A percentile compares a stretch with the other conserved stretches of the same genome.
Conservation (phyloP, 306 rosid genomes). For the Malus fusca region DNA sequence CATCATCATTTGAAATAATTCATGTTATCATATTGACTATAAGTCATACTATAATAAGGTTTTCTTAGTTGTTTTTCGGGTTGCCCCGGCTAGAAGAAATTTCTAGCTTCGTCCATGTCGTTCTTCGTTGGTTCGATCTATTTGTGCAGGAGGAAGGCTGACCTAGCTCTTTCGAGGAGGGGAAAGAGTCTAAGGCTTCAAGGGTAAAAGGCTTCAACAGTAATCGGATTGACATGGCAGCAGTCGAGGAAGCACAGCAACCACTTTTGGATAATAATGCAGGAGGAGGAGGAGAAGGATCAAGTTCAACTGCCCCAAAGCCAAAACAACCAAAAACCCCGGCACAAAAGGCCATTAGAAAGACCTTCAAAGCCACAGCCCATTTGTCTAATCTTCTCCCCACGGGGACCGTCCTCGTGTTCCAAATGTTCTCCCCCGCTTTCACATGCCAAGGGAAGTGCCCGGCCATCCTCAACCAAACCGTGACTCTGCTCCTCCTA, state of each 20-base stretch:
- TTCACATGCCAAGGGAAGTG: constrained; percentile 61
- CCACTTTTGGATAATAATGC: constrained; percentile 25
- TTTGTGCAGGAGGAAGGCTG: background rate
- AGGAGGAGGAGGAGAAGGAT: background rate
- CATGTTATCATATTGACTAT: too few relatives aligned
- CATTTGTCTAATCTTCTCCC: constrained; percentile 68
- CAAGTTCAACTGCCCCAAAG: background rate
- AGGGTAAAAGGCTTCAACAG: background rate
- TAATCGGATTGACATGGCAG: background rate
- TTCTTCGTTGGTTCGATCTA: background rate
- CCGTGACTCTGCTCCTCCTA: constrained; percentile 41
- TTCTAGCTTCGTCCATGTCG: too few relatives aligned
- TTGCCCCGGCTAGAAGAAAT: too few relatives aligned
- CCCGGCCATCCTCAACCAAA: constrained; percentile 27
- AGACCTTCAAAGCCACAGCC: constrained; percentile 64
- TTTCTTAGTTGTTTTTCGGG: too few relatives aligned
- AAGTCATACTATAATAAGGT: too few relatives aligned
- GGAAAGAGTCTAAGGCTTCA: background rate
- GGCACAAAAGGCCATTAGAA: constrained; percentile 48
- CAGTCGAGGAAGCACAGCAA: constrained; percentile 7
- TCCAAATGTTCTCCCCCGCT: constrained; percentile 51
- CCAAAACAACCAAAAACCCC: constrained; percentile 42
- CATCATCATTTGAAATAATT: too few relatives aligned
- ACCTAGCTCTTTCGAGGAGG: background rate
- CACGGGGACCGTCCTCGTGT: constrained; percentile 60